These are phyloP conservation scores for Arachis stenosperma DNA, from an alignment of 306 rosid genomes.

Conservation along the genomic window DNA sequence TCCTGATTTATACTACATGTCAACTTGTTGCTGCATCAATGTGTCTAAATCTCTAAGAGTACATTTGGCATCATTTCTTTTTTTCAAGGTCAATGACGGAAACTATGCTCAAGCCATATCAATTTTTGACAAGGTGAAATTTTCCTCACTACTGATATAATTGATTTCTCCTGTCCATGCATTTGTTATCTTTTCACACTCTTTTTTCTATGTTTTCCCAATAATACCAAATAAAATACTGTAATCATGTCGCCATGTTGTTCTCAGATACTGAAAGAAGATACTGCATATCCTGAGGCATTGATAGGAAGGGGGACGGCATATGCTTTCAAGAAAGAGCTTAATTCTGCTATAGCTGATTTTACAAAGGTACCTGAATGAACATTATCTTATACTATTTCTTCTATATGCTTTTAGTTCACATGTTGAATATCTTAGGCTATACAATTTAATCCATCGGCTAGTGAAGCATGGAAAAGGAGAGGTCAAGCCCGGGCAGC, in stretches of 20 bases:
- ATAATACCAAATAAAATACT: constrained; percentile 23
- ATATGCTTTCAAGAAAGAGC: constrained; percentile 87
- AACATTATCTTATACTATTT: constrained; percentile 34
- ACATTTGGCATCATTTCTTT: constrained; percentile 22
- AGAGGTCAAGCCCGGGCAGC: constrained; percentile 99
- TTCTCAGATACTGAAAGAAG: constrained; percentile 87
- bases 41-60: constrained; percentile 1
- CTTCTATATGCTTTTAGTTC: constrained; percentile 27
- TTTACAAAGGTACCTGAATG: constrained; percentile 77
- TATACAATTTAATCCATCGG: constrained; percentile 79
- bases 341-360: constrained; percentile 86
- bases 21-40: constrained; percentile 30
- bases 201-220: neutral
- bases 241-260: constrained; percentile 23
- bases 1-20: neutral
- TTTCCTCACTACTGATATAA: constrained; percentile 31
- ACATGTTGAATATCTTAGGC: constrained; percentile 61
- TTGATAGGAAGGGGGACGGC: constrained; percentile 98
- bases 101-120: constrained; percentile 89
- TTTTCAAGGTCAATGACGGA: constrained; percentile 91
- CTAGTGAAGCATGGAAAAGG: constrained; percentile 98
- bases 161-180: constrained; percentile 27
- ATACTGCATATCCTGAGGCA: constrained; percentile 92
- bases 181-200: neutral
- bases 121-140: constrained; percentile 80